Evolutionary conservation across 1,139 yeast genomes (phyloP).

Genomic region (Debaryomycetaceae sp.): DNA sequence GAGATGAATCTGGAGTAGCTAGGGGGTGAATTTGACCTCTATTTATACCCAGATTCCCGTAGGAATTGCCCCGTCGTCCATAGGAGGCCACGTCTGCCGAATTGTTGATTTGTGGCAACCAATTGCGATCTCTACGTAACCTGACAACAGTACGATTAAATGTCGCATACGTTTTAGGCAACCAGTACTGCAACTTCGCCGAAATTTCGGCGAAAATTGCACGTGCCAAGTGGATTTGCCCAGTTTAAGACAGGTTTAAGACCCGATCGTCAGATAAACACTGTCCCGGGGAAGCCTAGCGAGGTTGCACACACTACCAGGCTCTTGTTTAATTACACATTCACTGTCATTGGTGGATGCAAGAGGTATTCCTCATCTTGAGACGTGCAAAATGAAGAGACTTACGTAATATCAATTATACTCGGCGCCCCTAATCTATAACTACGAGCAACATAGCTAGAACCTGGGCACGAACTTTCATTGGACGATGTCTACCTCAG

Average conservation of each 20-base stretch:
- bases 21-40: conserved; percentile 2
- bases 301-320: too few relatives aligned
- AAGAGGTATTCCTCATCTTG: too few relatives aligned
- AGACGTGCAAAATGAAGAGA: too few relatives aligned
- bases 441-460: too few relatives aligned
- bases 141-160: neutral
- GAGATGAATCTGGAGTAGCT: neutral
- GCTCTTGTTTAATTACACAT: too few relatives aligned
- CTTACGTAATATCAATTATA: too few relatives aligned
- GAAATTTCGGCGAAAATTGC: conserved; percentile 27
- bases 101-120: conserved; percentile 1
- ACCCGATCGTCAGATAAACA: too few relatives aligned
- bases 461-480: too few relatives aligned
- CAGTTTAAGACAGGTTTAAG: neutral
- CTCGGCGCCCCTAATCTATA: too few relatives aligned
- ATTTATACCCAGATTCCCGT: conserved; percentile 3
- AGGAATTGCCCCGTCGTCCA: conserved; percentile 1
- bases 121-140: neutral
- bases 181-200: conserved; percentile 13
- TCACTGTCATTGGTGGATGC: too few relatives aligned
- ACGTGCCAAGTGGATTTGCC: conserved; percentile 1
- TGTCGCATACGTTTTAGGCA: conserved; percentile 1
- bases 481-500: too few relatives aligned
- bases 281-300: too few relatives aligned
- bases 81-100: conserved; percentile 2